Evolutionary conservation across 176 grass and related monocot species (phyloP), one percentile per base, ranked within the genome.

Genomic region (Aechmea fasciata): DNA sequence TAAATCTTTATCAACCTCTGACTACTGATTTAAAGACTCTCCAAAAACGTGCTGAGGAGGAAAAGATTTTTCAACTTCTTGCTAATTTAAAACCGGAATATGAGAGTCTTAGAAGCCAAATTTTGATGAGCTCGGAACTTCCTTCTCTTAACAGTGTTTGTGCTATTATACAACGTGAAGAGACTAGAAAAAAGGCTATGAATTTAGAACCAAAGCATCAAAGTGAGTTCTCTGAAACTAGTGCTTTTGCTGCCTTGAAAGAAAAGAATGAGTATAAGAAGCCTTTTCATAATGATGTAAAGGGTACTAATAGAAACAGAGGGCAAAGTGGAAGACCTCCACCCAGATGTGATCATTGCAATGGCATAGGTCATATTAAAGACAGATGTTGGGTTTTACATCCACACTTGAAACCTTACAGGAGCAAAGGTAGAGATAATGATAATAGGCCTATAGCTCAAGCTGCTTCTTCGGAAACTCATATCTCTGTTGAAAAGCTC

Each of bases 1-100:
- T 26, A 26, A 26, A 26, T 26, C 25, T 26, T 26, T 26, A 26
- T 26, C 25, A 26, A 26, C 25, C 20, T 49, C 24, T 14, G 2
- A 23, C 26, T 48, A 69, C 66, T 48, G 66, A 69, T 47, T 9
- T 41, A 69, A 69, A 17, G 3, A 12, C 25, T 69, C 9, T 12
- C 10, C 11, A 28, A 69, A 69, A 69, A 50, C 29, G 23, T 41
- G 2, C 1, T 49, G 66, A 69, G 13, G 41, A 69, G 50, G 67
- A 69, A 41, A 69, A 69, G 49, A 13, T 69, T 26, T 69, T 69
- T 69, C 67, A 69, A 49, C 18, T 69, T 11, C 67, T 69, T 69
- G 67, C 67, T 11, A 69, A 13, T 47, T 47, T 69, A 1, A 49
- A 47, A 69, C 11, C 29, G 11, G 67, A 49, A 69, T 49, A 69